Base-by-base conservation (phyloP, 495 filamentous ascomycete species). In the Penicillium fimorum region DNA sequence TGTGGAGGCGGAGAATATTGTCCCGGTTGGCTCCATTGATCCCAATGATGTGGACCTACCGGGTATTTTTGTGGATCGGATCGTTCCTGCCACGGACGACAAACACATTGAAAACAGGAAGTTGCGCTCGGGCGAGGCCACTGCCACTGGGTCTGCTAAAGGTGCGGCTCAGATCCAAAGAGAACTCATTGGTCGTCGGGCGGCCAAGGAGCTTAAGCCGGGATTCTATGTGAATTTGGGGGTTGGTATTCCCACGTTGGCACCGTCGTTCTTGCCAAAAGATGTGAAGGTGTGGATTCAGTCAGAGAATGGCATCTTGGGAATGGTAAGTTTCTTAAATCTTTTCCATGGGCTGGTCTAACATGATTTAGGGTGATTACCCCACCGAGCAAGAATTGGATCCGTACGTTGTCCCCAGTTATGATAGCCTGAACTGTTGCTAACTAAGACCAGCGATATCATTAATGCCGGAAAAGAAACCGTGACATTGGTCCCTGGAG, bases 391-490 rank as follows among this genome's bases (percentile, higher is more conserved):
- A 88, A 12, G 72, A 87, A 61, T 85, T 93, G 63, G 92, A 96
- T 66, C 78, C 92, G 75, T 77, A 64, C 61, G 73, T 68, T 25
- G 27, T 12, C 22, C 43, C 8, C 25, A 17, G 11, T 30, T 15
- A 17, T 17, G 12, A 41, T 27, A 27, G 3, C n/a, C 43, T 8
- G 43, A 27, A 5, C 22, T 20, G 50, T 63, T 58, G 57, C 44
- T 35, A 10, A 17, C 9, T 40, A 15, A 0, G 4, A 32, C 1
- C 47, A 77, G 75, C 2, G 92, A 96, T 68, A 84, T 96, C 41
- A 92, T 96, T 77, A 96, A 96, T 58, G 92, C 92, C 20, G 92
- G 92, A 15, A 96, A 96, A 69, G 91, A 96, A 68, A 96, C 91
- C 1, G 91, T 96, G 0, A 96, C 92, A 0, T 77, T 96, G 5